These are phyloP conservation scores for Emergomyces orientalis DNA, from an alignment of 2,329 filamentous ascomycete species.

Conservation along the genomic window DNA sequence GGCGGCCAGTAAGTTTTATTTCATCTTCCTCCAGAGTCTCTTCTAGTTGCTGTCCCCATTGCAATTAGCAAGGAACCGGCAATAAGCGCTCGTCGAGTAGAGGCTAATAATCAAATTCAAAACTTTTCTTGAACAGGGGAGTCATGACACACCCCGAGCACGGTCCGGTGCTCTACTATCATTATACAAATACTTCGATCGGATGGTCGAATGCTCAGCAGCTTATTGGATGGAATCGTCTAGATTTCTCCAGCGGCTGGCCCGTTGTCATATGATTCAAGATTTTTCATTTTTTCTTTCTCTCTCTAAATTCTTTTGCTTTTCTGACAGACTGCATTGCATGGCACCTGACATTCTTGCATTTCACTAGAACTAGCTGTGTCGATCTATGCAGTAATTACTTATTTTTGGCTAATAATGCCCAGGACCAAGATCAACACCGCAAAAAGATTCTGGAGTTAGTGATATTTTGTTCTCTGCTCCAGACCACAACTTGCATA, in stretches of 20 bases:
- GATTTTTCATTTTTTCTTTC: not conserved
- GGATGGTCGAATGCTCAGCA: constrained; percentile 6
- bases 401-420: not conserved
- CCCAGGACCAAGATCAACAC: not conserved
- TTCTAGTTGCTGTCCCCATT: not conserved
- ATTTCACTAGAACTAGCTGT: not conserved
- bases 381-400: not conserved
- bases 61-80: not conserved
- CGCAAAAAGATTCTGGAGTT: not conserved
- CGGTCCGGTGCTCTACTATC: constrained; percentile 8
- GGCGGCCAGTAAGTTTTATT: constrained; percentile 54
- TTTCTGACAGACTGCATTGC: not conserved
- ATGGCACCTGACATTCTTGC: not conserved
- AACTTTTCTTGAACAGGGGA: not conserved
- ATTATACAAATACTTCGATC: constrained; percentile 5
- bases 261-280: not conserved
- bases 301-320: no score
- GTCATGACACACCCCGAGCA: constrained; percentile 2
- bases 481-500: not conserved
- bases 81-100: not conserved
- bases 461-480: not conserved
- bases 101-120: constrained; percentile 6
- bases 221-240: constrained; percentile 7
- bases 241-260: constrained; percentile 8
- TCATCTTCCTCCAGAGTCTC: constrained; percentile 26